Conservation (phyloP, 176 grass and related monocot genomes). For the Cenchrus americanus region DNA sequence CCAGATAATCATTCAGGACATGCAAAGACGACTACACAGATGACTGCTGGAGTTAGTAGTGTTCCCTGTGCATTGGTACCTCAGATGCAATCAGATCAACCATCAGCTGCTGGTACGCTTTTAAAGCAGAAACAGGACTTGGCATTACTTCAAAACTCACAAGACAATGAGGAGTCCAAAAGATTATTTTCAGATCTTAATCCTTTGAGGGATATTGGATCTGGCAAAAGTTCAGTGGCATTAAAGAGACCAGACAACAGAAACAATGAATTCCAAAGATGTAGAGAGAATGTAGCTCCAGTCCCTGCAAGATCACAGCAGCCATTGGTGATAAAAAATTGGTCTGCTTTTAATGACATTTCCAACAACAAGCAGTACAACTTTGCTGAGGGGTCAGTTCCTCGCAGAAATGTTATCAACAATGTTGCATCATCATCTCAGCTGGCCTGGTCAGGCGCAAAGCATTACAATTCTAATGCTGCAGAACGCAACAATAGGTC, state of each 20-base stretch:
- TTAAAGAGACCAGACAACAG: conserved; percentile 48
- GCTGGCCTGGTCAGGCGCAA: conserved; percentile 54
- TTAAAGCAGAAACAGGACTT: conserved; percentile 67
- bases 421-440: conserved; percentile 68
- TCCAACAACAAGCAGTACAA: conserved; percentile 66
- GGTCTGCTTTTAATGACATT: conserved; percentile 88
- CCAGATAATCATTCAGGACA: conserved; percentile 48
- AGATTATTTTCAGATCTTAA: conserved; percentile 70
- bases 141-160: conserved; percentile 41
- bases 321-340: conserved; percentile 84
- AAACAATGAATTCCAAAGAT: conserved; percentile 65
- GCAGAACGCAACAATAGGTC: conserved; percentile 46
- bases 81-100: conserved; percentile 54
- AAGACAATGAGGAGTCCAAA: conserved; percentile 61
- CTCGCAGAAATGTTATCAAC: conserved; percentile 54
- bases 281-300: conserved; percentile 65
- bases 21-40: conserved; percentile 26
- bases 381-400: conserved; percentile 44
- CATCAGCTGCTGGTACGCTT: conserved; percentile 40
- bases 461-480: conserved; percentile 58
- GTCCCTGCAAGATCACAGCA: conserved; percentile 68
- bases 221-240: conserved; percentile 34
- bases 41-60: conserved; percentile 44
- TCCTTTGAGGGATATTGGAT: conserved; percentile 53
- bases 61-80: conserved; percentile 42